Conservation (phyloP, 805 yeast species). For the Candida anglica region DNA sequence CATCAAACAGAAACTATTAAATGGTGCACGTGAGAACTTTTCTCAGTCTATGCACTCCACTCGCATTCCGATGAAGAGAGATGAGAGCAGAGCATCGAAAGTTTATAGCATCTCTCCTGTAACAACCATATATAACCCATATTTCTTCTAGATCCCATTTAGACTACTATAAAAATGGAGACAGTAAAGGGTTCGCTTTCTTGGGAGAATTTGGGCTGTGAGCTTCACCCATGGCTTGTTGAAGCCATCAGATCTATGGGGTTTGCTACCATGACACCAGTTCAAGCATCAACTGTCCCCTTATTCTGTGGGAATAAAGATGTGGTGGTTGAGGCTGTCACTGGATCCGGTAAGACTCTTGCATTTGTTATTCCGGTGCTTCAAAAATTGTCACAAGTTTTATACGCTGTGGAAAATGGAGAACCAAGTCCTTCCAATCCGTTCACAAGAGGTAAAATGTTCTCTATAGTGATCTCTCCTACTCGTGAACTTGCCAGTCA, state of each 20-base stretch:
- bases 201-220: conserved; percentile 56
- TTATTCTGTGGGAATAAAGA: conserved; percentile 80
- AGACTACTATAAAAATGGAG: too few species aligned
- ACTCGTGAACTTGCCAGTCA: conserved; percentile 69
- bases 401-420: conserved; percentile 17
- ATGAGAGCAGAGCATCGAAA: too few species aligned
- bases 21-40: too few species aligned
- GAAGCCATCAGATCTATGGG: conserved; percentile 76
- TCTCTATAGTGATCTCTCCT: conserved; percentile 71
- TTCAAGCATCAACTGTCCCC: conserved; percentile 93
- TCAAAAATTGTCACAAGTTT: conserved; percentile 50
- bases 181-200: conserved; percentile 40
- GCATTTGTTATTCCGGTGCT: conserved; percentile 82
- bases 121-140: too few species aligned
- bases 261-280: conserved; percentile 86
- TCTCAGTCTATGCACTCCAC: too few species aligned
- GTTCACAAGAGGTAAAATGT: conserved; percentile 60
- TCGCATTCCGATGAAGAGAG: too few species aligned
- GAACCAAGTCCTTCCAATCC: conserved; percentile 20
- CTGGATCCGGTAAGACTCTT: conserved; percentile 98
- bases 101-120: too few species aligned
- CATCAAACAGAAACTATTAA: too few species aligned
- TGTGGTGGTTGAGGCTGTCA: conserved; percentile 94
- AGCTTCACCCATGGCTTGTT: conserved; percentile 63
- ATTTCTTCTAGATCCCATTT: too few species aligned